Conservation (phyloP, 176 grass and related monocot genomes). For the barley (Hordeum vulgare) region MorexV3_pseudomolecules_assembly NC_058521.1:561216544-561217043, state of each 20-base stretch:
- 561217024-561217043: constrained; percentile 46
- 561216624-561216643: neutral
- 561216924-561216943: constrained; percentile 8
- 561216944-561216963: constrained; percentile 4
- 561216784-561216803: constrained; percentile 9
- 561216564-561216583: constrained; percentile 11
- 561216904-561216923: constrained; percentile 24
- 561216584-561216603: neutral
- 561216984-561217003: constrained; percentile 49
- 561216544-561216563: constrained; percentile 26
- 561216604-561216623: neutral
- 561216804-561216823: constrained; percentile 9
- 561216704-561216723: constrained; percentile 33
- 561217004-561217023: constrained; percentile 52
- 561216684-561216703: constrained; percentile 43
- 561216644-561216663: constrained; percentile 29
- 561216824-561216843: constrained; percentile 2
- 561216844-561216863: constrained; percentile 27
- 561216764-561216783: constrained; percentile 26
- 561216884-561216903: neutral
- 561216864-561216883: constrained; percentile 52
- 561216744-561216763: constrained; percentile 24
- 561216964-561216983: constrained; percentile 47
- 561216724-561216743: constrained; percentile 28
- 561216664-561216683: constrained; percentile 52